Percentiles rank a stretch among this genome's conserved stretches.
phyloP scores from a whole-genome alignment of 1,284 basidiomycete species.

The Coniferiporia weirii region DNA sequence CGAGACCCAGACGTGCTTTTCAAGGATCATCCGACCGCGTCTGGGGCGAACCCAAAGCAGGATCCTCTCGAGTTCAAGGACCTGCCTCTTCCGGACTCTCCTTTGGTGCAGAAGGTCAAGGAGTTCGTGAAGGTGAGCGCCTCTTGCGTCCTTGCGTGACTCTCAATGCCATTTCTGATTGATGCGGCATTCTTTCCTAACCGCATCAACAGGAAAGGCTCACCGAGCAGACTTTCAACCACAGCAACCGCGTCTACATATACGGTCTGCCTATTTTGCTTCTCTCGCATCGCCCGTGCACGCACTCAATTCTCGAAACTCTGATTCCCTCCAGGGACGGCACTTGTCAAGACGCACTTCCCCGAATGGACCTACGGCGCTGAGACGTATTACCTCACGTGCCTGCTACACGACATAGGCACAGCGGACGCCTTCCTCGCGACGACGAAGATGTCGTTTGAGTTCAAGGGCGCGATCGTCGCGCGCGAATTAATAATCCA shows the following conservation, averaged over 20 bases:
- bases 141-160: not conserved
- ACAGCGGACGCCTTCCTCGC: constrained; percentile 44
- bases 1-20: constrained; percentile 47
- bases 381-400: constrained; percentile 50
- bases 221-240: constrained; percentile 44
- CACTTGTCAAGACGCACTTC: constrained; percentile 44
- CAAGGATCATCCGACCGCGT: constrained; percentile 43
- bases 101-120: constrained; percentile 36
- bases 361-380: constrained; percentile 41
- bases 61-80: constrained; percentile 37
- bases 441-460: constrained; percentile 53
- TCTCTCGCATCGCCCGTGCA: not conserved
- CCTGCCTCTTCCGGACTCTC: constrained; percentile 41
- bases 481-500: constrained; percentile 45
- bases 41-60: constrained; percentile 41
- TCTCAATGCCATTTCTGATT: not conserved
- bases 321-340: constrained; percentile 29
- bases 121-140: constrained; percentile 37
- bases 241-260: constrained; percentile 46
- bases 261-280: constrained; percentile 33
- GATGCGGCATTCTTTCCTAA: not conserved
- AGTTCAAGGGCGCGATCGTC: constrained; percentile 54
- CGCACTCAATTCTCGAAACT: too few species aligned
- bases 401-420: constrained; percentile 53
- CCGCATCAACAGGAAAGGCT: constrained; percentile 38